phyloP scores from a whole-genome alignment of 192 early-diverging fungal genomes.

The Entrophospora sp. region DNA sequence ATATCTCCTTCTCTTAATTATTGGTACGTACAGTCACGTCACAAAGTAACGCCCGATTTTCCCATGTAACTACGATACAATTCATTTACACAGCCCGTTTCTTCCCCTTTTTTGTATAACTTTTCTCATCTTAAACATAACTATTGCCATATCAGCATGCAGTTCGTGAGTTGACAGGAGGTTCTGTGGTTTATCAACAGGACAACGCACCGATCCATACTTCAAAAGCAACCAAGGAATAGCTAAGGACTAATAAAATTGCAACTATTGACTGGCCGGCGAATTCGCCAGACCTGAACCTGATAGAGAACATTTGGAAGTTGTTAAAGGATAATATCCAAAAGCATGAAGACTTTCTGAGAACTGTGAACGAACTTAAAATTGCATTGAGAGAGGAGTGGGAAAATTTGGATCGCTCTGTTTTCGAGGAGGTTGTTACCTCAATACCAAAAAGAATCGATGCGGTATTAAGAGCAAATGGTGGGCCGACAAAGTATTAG shows the following conservation, averaged over 20 bases:
- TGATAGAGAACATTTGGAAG: slow-evolving; percentile 20
- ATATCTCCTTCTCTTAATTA: too few relatives aligned
- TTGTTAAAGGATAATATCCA: neutral
- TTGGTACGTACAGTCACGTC: too few relatives aligned
- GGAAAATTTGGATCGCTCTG: neutral
- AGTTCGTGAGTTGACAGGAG: neutral
- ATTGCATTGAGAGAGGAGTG: neutral
- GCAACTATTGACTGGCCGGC: slow-evolving; percentile 17
- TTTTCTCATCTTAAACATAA: too few relatives aligned
- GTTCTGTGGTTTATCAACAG: slow-evolving; percentile 1
- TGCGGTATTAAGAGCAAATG: neutral
- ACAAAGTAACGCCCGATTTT: too few relatives aligned
- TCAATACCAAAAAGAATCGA: neutral
- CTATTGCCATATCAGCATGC: neutral
- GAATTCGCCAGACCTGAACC: slow-evolving; percentile 19
- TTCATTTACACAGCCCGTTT: too few relatives aligned
- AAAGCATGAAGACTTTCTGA: neutral
- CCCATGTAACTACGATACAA: too few relatives aligned
- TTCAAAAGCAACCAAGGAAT: neutral
- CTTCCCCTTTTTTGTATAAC: too few relatives aligned
- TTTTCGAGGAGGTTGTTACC: neutral
- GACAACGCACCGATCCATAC: slow-evolving; percentile 1
- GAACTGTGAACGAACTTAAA: neutral
- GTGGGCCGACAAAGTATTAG: neutral
- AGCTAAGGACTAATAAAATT: slow-evolving; percentile 2